phyloP scores from a whole-genome alignment of 1,284 basidiomycete genomes.

The Schizophyllum amplum region DNA sequence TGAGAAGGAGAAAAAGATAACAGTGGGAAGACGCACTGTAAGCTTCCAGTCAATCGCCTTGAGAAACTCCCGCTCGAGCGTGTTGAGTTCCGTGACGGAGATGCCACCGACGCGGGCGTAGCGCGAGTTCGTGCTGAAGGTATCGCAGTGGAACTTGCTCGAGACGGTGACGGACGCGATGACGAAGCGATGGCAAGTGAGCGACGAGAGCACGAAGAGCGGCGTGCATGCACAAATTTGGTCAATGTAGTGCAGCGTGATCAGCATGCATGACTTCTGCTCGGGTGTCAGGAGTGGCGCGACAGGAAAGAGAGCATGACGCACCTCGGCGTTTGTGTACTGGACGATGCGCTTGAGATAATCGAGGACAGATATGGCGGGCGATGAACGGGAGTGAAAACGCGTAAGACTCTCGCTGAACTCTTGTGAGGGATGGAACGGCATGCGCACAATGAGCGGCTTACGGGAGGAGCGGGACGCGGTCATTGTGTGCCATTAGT shows the following conservation, averaged over 20 bases:
- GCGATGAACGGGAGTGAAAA: constrained; percentile 88
- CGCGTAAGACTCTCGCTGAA: constrained; percentile 76
- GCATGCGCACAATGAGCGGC: constrained; percentile 19
- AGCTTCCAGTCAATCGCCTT: constrained; percentile 86
- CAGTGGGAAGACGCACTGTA: constrained; percentile 54
- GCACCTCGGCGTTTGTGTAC: constrained; percentile 89
- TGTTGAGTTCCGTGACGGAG: constrained; percentile 81
- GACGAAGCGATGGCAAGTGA: constrained; percentile 93
- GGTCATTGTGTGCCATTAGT: constrained; percentile 89
- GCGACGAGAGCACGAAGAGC: constrained; percentile 83
- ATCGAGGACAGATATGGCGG: constrained; percentile 78
- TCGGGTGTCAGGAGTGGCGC: constrained; percentile 6
- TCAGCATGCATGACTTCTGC: constrained; percentile 82
- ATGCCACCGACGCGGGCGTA: constrained; percentile 95
- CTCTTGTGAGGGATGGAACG: constrained; percentile 14
- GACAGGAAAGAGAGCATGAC: constrained; percentile 14
- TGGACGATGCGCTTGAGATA: constrained; percentile 87
- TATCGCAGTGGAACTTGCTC: constrained; percentile 88
- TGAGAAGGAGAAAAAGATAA: constrained; percentile 10
- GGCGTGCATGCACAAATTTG: constrained; percentile 83
- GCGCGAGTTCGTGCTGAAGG: constrained; percentile 86
- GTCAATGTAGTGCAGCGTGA: constrained; percentile 91
- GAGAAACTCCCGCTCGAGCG: constrained; percentile 89
- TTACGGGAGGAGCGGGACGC: constrained; percentile 77
- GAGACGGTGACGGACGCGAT: constrained; percentile 85